phyloP scores from a whole-genome alignment of 768 basidiomycete species.

The Lenzites betulinus region DNA sequence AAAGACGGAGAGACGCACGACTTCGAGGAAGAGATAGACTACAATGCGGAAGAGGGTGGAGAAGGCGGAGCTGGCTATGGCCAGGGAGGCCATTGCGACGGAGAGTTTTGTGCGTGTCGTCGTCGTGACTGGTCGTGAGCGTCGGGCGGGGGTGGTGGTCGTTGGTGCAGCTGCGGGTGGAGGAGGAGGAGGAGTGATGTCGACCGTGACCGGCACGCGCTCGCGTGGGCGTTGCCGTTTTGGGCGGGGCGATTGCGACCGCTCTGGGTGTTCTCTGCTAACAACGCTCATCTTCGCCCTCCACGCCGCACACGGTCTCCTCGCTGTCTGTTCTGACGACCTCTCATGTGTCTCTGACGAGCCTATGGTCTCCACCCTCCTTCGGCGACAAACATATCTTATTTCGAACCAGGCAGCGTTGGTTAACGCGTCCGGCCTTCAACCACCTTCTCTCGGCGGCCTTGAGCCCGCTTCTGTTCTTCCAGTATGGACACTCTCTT shows the following conservation, averaged over 20 bases:
- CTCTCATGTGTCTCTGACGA: slow-evolving; percentile 10
- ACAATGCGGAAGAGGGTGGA: slow-evolving; percentile 45
- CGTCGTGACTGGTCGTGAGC: slow-evolving; percentile 5
- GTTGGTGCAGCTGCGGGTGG: slow-evolving; percentile 40
- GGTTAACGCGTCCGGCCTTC: slow-evolving; percentile 1
- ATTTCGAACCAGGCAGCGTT: not conserved
- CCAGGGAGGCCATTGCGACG: slow-evolving; percentile 15
- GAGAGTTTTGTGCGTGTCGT: not conserved
- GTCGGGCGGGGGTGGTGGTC: slow-evolving; percentile 84
- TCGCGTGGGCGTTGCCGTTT: slow-evolving; percentile 11
- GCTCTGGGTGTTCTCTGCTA: not conserved
- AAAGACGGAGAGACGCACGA: slow-evolving; percentile 39
- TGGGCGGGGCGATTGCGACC: slow-evolving; percentile 2
- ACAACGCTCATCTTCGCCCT: not conserved
- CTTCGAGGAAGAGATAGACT: slow-evolving; percentile 51
- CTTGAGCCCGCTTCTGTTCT: not conserved
- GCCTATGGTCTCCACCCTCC: not conserved
- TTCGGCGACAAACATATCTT: not conserved
- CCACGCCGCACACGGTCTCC: not conserved
- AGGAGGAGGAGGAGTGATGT: slow-evolving; percentile 14
- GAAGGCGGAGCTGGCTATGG: slow-evolving; percentile 26
- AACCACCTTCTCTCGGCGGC: not conserved
- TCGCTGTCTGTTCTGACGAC: not conserved
- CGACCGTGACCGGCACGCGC: not conserved
- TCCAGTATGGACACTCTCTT: slow-evolving; percentile 39